Percentiles rank a stretch among this genome's conserved stretches.
These are phyloP conservation scores for Vigna unguiculata DNA, from an alignment of 306 rosid genomes.

Conservation along the genomic window DNA sequence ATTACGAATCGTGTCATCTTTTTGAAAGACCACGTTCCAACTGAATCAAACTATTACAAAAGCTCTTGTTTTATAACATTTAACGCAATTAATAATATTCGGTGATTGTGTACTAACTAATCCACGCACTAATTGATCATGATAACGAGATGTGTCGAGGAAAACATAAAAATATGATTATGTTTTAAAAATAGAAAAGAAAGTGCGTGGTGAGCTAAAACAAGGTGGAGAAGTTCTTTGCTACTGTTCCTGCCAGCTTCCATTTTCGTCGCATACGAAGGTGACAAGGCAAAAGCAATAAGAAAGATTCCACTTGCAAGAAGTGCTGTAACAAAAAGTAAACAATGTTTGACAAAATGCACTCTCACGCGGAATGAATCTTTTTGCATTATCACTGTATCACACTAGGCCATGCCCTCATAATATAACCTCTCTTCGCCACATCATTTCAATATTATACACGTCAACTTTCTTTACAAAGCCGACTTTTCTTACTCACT, in stretches of 20 bases:
- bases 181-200: background rate
- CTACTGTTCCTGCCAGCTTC: background rate
- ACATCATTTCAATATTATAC: background rate
- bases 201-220: background rate
- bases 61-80: no score
- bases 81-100: no score
- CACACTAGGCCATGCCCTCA: background rate
- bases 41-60: no score
- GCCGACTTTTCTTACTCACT: conserved; percentile 35
- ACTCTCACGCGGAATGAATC: conserved; percentile 6
- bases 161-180: background rate
- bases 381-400: background rate
- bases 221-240: background rate
- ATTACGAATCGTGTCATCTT: no score
- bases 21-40: no score
- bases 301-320: conserved; percentile 4
- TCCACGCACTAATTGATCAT: background rate
- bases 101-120: no score
- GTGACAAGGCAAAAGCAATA: background rate
- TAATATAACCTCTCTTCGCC: background rate
- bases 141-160: background rate
- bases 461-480: background rate
- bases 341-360: conserved; percentile 9
- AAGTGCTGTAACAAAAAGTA: background rate
- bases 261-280: background rate